Conservation (phyloP, 2,329 filamentous ascomycete genomes). For the Epichloe amarillans region DNA sequence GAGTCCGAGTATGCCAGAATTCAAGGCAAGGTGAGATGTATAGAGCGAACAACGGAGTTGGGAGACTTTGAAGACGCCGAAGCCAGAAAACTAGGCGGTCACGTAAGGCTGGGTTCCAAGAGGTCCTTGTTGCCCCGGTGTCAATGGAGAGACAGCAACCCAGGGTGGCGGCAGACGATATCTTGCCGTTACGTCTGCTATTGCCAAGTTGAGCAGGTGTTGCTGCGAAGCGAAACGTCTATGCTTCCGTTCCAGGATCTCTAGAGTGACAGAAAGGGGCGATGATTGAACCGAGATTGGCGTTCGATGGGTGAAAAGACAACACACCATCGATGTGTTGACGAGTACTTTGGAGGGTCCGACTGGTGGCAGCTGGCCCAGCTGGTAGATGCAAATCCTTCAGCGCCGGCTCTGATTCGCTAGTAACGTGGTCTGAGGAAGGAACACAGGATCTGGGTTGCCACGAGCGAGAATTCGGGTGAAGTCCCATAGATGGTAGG, state of each 20-base stretch:
- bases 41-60: not conserved
- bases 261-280: not conserved
- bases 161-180: constrained; percentile 1
- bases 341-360: not conserved
- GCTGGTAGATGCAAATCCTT: not conserved
- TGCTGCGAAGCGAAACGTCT: not conserved
- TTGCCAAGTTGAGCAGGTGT: not conserved
- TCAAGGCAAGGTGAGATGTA: not conserved
- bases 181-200: not conserved
- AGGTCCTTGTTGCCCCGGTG: not conserved
- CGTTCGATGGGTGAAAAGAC: not conserved
- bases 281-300: not conserved
- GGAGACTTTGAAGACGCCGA: not conserved
- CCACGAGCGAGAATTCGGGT: not conserved
- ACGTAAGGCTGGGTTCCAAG: not conserved
- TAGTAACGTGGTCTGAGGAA: not conserved
- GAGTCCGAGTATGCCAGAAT: not conserved
- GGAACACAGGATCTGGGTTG: not conserved
- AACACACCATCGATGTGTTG: not conserved
- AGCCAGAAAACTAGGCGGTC: not conserved
- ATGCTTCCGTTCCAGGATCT: not conserved
- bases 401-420: not conserved
- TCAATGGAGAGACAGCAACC: not conserved
- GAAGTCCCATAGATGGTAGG: not conserved
- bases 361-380: constrained; percentile 5